These are phyloP conservation scores for Vitis riparia DNA, from an alignment of 164 flowering plant genomes.

Conservation along the genomic window DNA sequence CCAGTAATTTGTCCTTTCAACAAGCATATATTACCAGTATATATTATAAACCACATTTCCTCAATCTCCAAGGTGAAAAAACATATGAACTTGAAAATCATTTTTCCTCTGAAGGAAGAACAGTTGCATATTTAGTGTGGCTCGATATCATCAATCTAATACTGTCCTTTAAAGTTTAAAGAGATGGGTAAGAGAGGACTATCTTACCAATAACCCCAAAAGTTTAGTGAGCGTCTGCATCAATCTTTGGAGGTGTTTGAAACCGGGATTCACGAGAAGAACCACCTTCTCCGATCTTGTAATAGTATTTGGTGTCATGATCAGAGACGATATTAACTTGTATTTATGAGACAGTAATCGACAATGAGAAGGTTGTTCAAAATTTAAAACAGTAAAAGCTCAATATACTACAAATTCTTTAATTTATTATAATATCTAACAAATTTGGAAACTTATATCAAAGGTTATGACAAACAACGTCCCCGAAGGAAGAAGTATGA, in stretches of 20 bases:
- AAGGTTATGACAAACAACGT: not conserved
- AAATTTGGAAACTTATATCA: not conserved
- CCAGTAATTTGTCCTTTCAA: no score
- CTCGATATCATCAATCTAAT: no score
- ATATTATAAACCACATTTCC: no score
- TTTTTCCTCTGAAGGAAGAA: no score
- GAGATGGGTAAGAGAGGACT: not conserved
- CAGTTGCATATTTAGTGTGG: no score
- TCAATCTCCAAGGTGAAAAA: no score
- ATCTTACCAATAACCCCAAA: constrained; percentile 94
- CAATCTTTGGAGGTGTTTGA: constrained; percentile 74
- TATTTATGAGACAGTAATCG: not conserved
- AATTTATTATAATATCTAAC: not conserved
- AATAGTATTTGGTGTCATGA: constrained; percentile 85
- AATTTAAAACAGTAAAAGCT: not conserved
- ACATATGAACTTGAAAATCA: no score
- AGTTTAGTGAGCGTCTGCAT: constrained; percentile 71
- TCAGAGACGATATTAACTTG: constrained; percentile 20
- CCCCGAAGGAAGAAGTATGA: not conserved
- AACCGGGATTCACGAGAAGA: constrained; percentile 83
- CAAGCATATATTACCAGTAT: no score
- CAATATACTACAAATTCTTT: not conserved
- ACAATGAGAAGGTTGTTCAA: no score
- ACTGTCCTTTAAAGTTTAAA: no score
- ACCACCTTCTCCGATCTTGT: constrained; percentile 74